Evolutionary conservation across 2,329 filamentous ascomycete species (phyloP).

Genomic region (Scleromitrula shiraiana): DNA sequence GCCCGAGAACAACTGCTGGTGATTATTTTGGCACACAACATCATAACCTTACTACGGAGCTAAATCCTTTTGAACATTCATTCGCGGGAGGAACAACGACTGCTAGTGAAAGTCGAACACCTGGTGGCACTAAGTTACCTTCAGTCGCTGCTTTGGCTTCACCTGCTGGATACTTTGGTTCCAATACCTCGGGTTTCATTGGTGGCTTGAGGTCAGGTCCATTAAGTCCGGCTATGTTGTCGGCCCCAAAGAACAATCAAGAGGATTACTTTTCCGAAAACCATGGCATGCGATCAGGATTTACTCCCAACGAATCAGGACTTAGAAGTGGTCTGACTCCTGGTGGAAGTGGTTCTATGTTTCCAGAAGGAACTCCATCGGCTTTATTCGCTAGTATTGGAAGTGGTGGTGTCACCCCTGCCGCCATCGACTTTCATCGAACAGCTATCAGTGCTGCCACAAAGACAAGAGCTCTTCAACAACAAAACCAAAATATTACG

Average conservation of each 20-base stretch:
- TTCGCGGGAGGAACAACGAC: conserved; percentile 45
- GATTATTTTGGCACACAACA: conserved; percentile 51
- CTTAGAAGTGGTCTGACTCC: conserved; percentile 86
- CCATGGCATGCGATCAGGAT: conserved; percentile 70
- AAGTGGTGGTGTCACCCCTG: conserved; percentile 77
- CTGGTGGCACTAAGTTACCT: conserved; percentile 74
- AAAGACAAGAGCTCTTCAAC: conserved; percentile 48
- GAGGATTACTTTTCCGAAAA: conserved; percentile 86
- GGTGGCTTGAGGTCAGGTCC: conserved; percentile 81
- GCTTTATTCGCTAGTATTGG: conserved; percentile 72
- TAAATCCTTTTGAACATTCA: conserved; percentile 95
- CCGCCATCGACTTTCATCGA: conserved; percentile 88
- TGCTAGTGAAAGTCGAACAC: conserved; percentile 61
- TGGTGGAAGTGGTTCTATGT: conserved; percentile 94
- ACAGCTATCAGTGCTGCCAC: conserved; percentile 78
- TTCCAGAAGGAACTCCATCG: conserved; percentile 81
- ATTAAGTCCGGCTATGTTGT: conserved; percentile 93
- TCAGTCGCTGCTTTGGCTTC: conserved; percentile 88
- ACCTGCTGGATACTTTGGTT: conserved; percentile 70
- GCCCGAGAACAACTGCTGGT: conserved; percentile 23
- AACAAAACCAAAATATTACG: conserved; percentile 32
- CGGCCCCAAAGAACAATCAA: conserved; percentile 53
- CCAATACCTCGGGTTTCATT: conserved; percentile 71
- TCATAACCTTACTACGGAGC: conserved; percentile 60
- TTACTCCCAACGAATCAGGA: conserved; percentile 95